Conservation (phyloP, 257 asterid genomes). For the Ophiorrhiza pumila region DNA sequence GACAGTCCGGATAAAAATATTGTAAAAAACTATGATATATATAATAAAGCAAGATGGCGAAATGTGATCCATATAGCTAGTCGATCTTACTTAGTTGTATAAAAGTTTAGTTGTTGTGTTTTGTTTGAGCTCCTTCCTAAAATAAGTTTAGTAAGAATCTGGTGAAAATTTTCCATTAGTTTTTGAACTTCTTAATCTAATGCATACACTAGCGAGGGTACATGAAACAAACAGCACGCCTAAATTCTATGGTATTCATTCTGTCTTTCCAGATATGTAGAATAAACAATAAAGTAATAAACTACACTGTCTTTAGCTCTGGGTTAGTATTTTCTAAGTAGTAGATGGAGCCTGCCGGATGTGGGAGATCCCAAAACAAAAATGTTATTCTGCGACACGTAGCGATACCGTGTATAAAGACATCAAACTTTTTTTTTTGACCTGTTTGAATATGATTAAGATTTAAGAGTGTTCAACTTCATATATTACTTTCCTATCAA, state of each 20-base stretch:
- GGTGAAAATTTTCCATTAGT: too few relatives aligned
- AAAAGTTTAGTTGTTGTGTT: too few relatives aligned
- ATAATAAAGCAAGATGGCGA: too few relatives aligned
- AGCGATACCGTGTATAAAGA: background rate
- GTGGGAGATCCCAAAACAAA: slow-evolving; percentile 7
- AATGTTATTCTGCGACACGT: background rate
- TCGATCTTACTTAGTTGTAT: too few relatives aligned
- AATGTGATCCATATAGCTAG: too few relatives aligned
- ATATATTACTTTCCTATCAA: too few relatives aligned
- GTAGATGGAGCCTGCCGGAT: background rate
- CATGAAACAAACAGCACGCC: slow-evolving; percentile 1
- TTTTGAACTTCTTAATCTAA: background rate
- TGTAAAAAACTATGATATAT: too few relatives aligned
- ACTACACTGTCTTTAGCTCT: background rate
- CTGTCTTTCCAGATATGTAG: background rate
- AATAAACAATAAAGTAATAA: too few relatives aligned
- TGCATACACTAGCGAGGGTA: background rate
- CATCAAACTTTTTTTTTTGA: background rate
- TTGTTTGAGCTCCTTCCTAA: too few relatives aligned
- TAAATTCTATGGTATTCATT: background rate
- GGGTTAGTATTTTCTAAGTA: background rate
- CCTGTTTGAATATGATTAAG: slow-evolving; percentile 2
- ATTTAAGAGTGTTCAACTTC: background rate
- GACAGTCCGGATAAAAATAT: too few relatives aligned
- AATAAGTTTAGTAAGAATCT: background rate